A percentile compares a stretch with the other conserved stretches of the same genome.
Conservation (phyloP, 2,329 filamentous ascomycete genomes). For the Curvularia verruculosa region DNA sequence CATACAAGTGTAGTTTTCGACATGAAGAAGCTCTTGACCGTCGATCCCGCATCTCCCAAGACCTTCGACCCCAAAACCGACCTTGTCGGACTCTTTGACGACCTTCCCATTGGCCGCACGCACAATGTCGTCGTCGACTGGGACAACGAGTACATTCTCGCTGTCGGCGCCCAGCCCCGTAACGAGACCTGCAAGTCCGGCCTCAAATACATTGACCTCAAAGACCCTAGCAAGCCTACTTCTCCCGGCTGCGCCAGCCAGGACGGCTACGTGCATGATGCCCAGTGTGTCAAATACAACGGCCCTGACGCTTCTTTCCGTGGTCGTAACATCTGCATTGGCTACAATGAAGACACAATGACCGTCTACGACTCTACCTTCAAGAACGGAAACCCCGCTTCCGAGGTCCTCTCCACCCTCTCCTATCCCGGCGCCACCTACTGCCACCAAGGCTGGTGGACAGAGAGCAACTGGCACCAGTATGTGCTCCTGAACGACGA, state of each 20-base stretch:
- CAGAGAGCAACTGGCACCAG: conserved; percentile 46
- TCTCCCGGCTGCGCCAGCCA: conserved; percentile 59
- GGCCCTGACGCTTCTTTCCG: conserved; percentile 58
- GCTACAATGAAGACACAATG: conserved; percentile 61
- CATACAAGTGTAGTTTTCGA: conserved; percentile 30
- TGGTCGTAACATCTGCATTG: conserved; percentile 62
- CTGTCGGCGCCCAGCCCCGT: conserved; percentile 42
- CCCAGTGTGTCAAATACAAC: conserved; percentile 63
- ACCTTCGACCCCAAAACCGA: conserved; percentile 40
- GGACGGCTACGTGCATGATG: conserved; percentile 67
- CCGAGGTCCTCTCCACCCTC: conserved; percentile 62
- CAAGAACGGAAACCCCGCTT: conserved; percentile 60
- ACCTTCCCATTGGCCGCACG: conserved; percentile 44
- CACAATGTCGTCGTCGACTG: conserved; percentile 48
- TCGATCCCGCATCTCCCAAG: conserved; percentile 41
- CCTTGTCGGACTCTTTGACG: conserved; percentile 34
- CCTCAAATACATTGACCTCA: conserved; percentile 64
- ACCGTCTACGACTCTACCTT: conserved; percentile 61
- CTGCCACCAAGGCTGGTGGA: conserved; percentile 65
- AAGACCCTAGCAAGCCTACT: conserved; percentile 59
- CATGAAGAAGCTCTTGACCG: conserved; percentile 55
- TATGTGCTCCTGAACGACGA: conserved; percentile 45
- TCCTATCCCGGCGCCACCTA: conserved; percentile 62
- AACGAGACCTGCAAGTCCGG: conserved; percentile 56
- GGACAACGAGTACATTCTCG: conserved; percentile 43